Conservation (phyloP, 257 asterid species). For the Coffea eugenioides region DNA sequence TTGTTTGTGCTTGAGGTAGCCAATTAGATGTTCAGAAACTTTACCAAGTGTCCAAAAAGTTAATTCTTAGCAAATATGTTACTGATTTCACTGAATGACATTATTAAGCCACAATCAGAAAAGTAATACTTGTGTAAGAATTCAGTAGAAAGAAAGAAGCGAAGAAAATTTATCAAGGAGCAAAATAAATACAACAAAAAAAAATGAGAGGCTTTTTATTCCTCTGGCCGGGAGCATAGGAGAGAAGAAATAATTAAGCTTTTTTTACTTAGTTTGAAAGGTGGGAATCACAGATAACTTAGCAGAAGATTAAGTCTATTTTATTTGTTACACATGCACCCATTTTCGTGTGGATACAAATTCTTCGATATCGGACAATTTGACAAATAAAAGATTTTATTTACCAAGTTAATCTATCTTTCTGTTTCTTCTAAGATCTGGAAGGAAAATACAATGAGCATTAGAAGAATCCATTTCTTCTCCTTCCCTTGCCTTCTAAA, state of each 20-base stretch:
- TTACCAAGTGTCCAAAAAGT: no score
- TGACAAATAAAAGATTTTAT: neutral
- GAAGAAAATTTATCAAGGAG: neutral
- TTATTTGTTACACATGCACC: neutral
- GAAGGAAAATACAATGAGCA: neutral
- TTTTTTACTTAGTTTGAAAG: neutral
- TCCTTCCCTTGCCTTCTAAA: neutral
- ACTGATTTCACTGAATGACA: neutral
- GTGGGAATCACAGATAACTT: neutral
- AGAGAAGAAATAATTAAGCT: constrained; percentile 1
- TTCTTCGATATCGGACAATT: neutral
- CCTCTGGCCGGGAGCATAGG: neutral
- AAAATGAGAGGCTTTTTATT: neutral
- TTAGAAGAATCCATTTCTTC: neutral
- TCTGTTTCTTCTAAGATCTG: neutral
- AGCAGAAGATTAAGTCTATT: neutral
- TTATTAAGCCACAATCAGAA: neutral
- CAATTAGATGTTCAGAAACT: neutral
- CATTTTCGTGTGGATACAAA: neutral
- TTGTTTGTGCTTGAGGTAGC: neutral
- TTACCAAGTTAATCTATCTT: neutral
- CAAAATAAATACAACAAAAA: neutral
- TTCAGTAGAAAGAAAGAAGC: neutral
- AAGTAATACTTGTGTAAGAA: neutral
- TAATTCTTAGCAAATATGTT: neutral